phyloP scores from a whole-genome alignment of 495 filamentous ascomycete genomes.

The Penicillium ucsense region DNA sequence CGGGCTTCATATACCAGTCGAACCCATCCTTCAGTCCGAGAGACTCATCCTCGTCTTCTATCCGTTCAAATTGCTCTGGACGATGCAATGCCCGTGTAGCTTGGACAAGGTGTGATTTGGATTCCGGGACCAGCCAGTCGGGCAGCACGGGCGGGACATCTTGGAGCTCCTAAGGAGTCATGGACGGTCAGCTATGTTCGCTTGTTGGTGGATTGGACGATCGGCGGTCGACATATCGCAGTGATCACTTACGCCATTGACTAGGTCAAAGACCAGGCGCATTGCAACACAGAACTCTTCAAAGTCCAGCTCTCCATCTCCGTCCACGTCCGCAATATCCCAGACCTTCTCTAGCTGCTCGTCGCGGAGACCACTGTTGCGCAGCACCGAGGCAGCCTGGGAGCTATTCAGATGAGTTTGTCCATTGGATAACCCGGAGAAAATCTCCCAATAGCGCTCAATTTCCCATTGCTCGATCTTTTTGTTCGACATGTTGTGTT shows the following conservation, averaged over 20 bases:
- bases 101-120: constrained; percentile 90
- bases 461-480: constrained; percentile 92
- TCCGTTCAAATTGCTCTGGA: constrained; percentile 69
- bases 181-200: not conserved
- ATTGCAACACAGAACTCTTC: constrained; percentile 99
- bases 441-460: constrained; percentile 99
- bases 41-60: constrained; percentile 65
- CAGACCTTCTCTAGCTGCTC: constrained; percentile 94
- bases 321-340: constrained; percentile 95
- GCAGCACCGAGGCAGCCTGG: constrained; percentile 87
- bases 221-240: not conserved
- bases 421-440: constrained; percentile 70
- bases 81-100: constrained; percentile 72
- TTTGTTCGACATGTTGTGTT: constrained; percentile 55
- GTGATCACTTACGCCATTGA: constrained; percentile 67
- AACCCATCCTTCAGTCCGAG: constrained; percentile 88
- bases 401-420: constrained; percentile 77
- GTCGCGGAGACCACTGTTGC: constrained; percentile 87
- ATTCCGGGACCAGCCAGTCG: constrained; percentile 94
- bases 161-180: constrained; percentile 59
- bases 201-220: too few species aligned
- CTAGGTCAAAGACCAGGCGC: constrained; percentile 90
- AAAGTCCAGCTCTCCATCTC: constrained; percentile 93
- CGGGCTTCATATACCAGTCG: constrained; percentile 97
- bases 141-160: constrained; percentile 77